Evolutionary conservation across 2,329 filamentous ascomycete genomes (phyloP).

Genomic region (Aureobasidium uvarum): DNA sequence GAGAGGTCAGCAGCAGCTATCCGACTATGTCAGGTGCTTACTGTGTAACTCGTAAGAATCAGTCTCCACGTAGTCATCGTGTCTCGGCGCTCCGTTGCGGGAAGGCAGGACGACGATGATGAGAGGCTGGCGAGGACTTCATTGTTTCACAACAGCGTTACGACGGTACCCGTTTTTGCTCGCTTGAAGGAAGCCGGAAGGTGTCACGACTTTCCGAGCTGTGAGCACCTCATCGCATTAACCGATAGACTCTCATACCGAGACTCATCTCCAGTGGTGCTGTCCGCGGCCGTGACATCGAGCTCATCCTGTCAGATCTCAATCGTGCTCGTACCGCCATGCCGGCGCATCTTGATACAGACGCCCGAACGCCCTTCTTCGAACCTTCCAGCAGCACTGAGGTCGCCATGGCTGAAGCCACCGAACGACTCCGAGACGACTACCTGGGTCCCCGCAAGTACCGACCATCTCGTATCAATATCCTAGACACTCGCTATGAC

Average conservation of each 20-base stretch:
- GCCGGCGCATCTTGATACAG: conserved; percentile 10
- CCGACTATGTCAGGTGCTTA: conserved; percentile 14
- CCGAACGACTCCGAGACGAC: neutral
- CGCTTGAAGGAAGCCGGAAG: neutral
- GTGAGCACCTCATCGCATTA: conserved; percentile 7
- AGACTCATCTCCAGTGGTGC: neutral
- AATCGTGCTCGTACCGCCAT: neutral
- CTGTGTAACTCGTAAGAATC: conserved; percentile 11
- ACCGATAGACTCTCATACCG: conserved; percentile 2
- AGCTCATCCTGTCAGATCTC: neutral
- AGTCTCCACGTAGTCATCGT: conserved; percentile 20
- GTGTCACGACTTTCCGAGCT: conserved; percentile 11
- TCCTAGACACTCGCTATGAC: conserved; percentile 10
- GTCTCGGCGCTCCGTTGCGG: conserved; percentile 12
- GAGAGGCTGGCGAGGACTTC: conserved; percentile 16
- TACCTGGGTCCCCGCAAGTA: conserved; percentile 10
- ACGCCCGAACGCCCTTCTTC: conserved; percentile 18
- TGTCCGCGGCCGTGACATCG: neutral
- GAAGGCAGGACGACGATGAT: neutral
- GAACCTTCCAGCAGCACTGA: conserved; percentile 11
- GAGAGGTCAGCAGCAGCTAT: conserved; percentile 2
- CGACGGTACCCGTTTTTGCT: conserved; percentile 21
- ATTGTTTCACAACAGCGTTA: conserved; percentile 25
- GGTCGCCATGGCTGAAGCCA: conserved; percentile 19
- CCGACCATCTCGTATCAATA: conserved; percentile 11